A percentile compares a stretch with the other conserved stretches of the same genome.
These are phyloP conservation scores for Metarhizium rileyi DNA, from an alignment of 2,329 filamentous ascomycete genomes.

Conservation along the genomic window DNA sequence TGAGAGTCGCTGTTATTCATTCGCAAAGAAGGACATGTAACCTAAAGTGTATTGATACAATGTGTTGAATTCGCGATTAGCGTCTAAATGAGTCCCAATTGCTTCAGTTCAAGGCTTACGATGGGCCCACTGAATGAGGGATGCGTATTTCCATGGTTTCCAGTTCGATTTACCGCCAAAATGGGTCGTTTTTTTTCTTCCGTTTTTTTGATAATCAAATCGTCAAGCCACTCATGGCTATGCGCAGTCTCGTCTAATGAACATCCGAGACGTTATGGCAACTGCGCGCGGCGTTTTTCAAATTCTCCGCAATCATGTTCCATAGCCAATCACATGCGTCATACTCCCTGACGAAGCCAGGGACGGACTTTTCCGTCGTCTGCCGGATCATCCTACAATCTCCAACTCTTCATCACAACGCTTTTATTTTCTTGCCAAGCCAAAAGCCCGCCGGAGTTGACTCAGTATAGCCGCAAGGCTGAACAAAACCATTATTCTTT, in stretches of 20 bases:
- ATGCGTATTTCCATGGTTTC: too few relatives aligned
- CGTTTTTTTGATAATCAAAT: too few relatives aligned
- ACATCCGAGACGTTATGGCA: too few relatives aligned
- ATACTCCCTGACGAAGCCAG: background rate
- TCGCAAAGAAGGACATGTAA: conserved; percentile 1
- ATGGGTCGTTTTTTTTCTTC: too few relatives aligned
- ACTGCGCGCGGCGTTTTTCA: conserved; percentile 4
- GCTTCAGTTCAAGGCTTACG: background rate
- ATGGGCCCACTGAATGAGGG: background rate
- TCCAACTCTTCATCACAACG: background rate
- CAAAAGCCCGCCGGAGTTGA: conserved; percentile 13
- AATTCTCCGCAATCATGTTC: conserved; percentile 2
- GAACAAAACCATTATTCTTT: background rate
- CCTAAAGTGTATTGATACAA: conserved; percentile 8
- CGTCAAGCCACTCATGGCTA: background rate
- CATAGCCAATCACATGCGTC: conserved; percentile 7
- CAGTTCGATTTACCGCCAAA: too few relatives aligned
- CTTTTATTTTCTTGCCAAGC: background rate
- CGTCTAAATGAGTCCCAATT: background rate
- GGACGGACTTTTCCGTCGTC: conserved; percentile 9
- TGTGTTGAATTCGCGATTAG: conserved; percentile 3
- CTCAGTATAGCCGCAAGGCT: conserved; percentile 1
- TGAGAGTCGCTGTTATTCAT: conserved; percentile 4
- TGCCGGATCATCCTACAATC: conserved; percentile 1
- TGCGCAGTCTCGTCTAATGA: too few relatives aligned